These are phyloP conservation scores for Jaenimonas drosophilae DNA, from an alignment of 208 protist species.

Conservation along the genomic window DNA sequence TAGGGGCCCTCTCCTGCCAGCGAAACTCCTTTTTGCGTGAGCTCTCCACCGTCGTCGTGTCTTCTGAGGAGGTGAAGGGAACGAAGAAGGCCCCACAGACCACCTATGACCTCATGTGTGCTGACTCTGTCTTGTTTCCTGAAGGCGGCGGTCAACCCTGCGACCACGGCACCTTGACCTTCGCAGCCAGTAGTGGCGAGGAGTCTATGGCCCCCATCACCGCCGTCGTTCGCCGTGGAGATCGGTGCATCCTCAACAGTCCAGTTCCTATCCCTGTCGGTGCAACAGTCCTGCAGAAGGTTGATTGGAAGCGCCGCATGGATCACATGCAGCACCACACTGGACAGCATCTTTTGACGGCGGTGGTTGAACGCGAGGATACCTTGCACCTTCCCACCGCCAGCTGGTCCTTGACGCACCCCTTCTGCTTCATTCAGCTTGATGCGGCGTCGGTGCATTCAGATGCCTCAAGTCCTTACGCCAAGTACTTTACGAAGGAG, in stretches of 20 bases:
- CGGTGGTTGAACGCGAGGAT: slow-evolving; percentile 39
- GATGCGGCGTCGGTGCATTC: slow-evolving; percentile 22
- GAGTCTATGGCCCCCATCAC: slow-evolving; percentile 9
- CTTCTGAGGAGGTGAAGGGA: slow-evolving; percentile 22
- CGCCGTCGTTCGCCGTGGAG: slow-evolving; percentile 36
- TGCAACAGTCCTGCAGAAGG: slow-evolving; percentile 30
- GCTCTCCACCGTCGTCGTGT: slow-evolving; percentile 48
- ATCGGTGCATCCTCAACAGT: slow-evolving; percentile 46
- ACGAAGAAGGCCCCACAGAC: slow-evolving; percentile 16
- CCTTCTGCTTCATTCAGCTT: slow-evolving; percentile 62
- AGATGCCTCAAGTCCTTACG: not conserved
- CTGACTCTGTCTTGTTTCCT: slow-evolving; percentile 81
- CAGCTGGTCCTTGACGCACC: slow-evolving; percentile 74
- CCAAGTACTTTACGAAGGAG: slow-evolving; percentile 19
- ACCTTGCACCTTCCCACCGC: slow-evolving; percentile 56
- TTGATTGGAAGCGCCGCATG: slow-evolving; percentile 70
- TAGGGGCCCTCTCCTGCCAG: slow-evolving; percentile 74
- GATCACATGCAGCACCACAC: slow-evolving; percentile 93
- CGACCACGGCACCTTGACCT: slow-evolving; percentile 52
- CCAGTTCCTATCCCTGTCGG: slow-evolving; percentile 26
- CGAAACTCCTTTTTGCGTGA: slow-evolving; percentile 49
- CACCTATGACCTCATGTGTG: slow-evolving; percentile 51
- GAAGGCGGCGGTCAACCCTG: slow-evolving; percentile 86
- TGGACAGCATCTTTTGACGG: slow-evolving; percentile 81
- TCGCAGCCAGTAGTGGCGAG: not conserved